Percentiles rank a stretch among this genome's conserved stretches.
Conservation (phyloP, 1,139 yeast genomes). For the Petasospora fabianii region DNA sequence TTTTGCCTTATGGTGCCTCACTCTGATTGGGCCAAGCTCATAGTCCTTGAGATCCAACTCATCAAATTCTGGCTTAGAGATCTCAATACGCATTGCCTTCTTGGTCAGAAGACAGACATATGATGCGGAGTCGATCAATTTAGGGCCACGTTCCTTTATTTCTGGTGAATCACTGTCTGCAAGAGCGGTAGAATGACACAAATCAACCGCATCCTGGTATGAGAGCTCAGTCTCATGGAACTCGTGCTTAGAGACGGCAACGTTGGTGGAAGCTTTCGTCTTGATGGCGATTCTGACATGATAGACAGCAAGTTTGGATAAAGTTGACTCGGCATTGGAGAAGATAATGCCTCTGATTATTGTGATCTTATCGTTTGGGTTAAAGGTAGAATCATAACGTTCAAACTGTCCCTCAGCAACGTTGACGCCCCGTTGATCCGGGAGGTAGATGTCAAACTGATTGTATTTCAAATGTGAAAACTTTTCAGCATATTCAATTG, state of each 20-base stretch:
- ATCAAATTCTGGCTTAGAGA: constrained; percentile 38
- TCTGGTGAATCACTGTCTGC: constrained; percentile 4
- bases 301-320: constrained; percentile 29
- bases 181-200: constrained; percentile 18
- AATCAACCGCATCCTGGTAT: constrained; percentile 35
- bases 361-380: constrained; percentile 27
- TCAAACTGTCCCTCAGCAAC: constrained; percentile 24
- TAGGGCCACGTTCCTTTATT: constrained; percentile 29
- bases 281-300: constrained; percentile 36
- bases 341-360: constrained; percentile 27
- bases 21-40: constrained; percentile 35
- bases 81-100: constrained; percentile 40
- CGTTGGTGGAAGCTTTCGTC: constrained; percentile 27
- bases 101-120: constrained; percentile 41
- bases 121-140: constrained; percentile 39
- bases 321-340: constrained; percentile 27
- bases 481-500: constrained; percentile 29
- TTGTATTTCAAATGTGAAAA: constrained; percentile 21
- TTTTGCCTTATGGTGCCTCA: constrained; percentile 33
- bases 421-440: constrained; percentile 26
- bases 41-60: constrained; percentile 35
- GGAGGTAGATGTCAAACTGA: constrained; percentile 22
- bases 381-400: constrained; percentile 21
- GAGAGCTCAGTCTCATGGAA: constrained; percentile 34
- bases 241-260: constrained; percentile 29